Base-by-base conservation (phyloP, 208 protist genomes). In the Phytomonas francai region DNA sequence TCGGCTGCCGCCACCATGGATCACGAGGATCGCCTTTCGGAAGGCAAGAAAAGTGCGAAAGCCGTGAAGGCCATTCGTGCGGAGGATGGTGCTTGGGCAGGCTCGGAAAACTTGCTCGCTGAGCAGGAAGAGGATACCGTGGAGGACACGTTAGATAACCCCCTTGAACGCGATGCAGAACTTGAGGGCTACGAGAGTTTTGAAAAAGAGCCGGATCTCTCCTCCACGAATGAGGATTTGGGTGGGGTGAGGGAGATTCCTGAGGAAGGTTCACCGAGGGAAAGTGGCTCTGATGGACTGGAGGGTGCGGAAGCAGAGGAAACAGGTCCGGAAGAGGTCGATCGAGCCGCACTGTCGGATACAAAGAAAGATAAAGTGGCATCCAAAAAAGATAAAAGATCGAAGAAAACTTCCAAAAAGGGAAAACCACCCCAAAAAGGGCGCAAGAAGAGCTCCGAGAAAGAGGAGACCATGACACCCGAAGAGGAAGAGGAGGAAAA, bases 81-180 rank as follows among this genome's bases (percentile, higher is more conserved):
- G 16, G 27, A 39, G 64, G 14, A 36, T 36, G 33, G 33, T 36
- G 33, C 3, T 36, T 36, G 3, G 33, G 8, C 33, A 8, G 8
- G 5, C 33, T 8, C 33, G 33, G 33, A 36, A 3, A 36, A 36
- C 8, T 36, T 8, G 39, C 36, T 36, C 27, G 28, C 66, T 32
- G 39, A 56, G 39, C 31, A 62, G 25, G 56, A 73, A 33, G 67
- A 70, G 39, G 54, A 42, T 3, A 63, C 71, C 27, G 49, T 69
- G 60, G 63, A 76, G 45, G 59, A 30, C 30, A 65, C 67, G 22
- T 11, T 71, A 62, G 70, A 73, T 22, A 70, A 25, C 33, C 67
- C 65, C n/a, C 39, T 76, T 66, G 22, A 56, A 8, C 25, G 9
- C 39, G 31, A 2, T 36, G 34, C 28, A 7, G 29, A 59, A 34